These are phyloP conservation scores for Phytopythium sindhum DNA, from an alignment of 352 stramenopile genomes.

Conservation along the genomic window DNA sequence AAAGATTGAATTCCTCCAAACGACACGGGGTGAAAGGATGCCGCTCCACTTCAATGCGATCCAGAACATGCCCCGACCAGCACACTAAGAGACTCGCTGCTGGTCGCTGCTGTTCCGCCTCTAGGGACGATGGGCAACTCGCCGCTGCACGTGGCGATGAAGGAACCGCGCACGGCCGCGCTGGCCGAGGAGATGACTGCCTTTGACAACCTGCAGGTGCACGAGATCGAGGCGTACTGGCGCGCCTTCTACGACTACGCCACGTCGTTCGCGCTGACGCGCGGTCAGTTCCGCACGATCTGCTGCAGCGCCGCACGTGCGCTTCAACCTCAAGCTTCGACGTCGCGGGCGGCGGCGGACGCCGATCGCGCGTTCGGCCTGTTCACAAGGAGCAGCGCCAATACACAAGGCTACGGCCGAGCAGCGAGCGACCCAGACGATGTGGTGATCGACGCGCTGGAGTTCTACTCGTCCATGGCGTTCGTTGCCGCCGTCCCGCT, in stretches of 20 bases:
- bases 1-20: slow-evolving; percentile 6
- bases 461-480: slow-evolving; percentile 72
- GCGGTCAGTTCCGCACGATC: slow-evolving; percentile 52
- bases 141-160: slow-evolving; percentile 44
- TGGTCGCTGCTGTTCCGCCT: not conserved
- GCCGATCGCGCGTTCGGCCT: slow-evolving; percentile 57
- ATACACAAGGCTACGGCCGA: not conserved
- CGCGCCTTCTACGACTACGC: slow-evolving; percentile 81
- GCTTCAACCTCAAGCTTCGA: slow-evolving; percentile 39
- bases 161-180: slow-evolving; percentile 33
- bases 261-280: slow-evolving; percentile 64
- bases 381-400: slow-evolving; percentile 21
- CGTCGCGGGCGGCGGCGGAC: slow-evolving; percentile 32
- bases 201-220: slow-evolving; percentile 70
- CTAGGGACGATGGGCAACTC: slow-evolving; percentile 52
- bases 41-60: slow-evolving; percentile 2
- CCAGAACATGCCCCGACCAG: not conserved
- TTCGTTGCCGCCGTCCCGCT: slow-evolving; percentile 57
- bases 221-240: slow-evolving; percentile 80
- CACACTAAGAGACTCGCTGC: not conserved
- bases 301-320: slow-evolving; percentile 45
- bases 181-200: slow-evolving; percentile 60
- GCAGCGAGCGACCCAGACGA: not conserved
- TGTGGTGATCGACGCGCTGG: slow-evolving; percentile 62
- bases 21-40: not conserved